Base-by-base conservation (phyloP, 176 grass and related monocot genomes). In the Hsuehochloa calcarea region DNA sequence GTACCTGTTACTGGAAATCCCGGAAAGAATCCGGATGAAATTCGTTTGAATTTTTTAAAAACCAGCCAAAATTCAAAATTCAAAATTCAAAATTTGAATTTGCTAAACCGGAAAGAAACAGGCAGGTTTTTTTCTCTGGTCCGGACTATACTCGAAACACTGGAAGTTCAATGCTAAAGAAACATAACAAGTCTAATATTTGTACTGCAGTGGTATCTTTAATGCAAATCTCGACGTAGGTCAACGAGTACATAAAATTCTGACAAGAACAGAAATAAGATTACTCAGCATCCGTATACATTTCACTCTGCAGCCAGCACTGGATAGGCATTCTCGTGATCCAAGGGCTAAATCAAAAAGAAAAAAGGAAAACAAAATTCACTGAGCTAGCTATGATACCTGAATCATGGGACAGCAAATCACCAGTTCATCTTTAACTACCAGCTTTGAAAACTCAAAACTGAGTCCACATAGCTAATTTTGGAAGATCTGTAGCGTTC, bases 321-420 rank as follows among this genome's bases (percentile, higher is more conserved):
- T 71, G 51, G 3, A 81, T 85, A 85, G 74, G 70, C 70, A 72
- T 58, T 38, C 37, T 74, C 46, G 37, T 82, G 72, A 62, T 72
- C 65, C 64, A 37, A 45, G 34, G 45, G 83, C 70, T 77, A 70
- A 86, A 63, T 17, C 7, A 20, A 47, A 82, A 72, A 72, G 3
- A 3, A 56, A 8, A 81, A 38, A 20, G 34, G 43, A 15, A 22
- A 49, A 68, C 13, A 52, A 44, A 86, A 86, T 41, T 75, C 56
- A 86, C 72, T 65, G 84, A 78, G 72, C 79, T 82, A 90, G 65
- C 78, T 90, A 86, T 78, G 69, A 59, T 86, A 82, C 72, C 73
- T 55, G 74, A 82, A 90, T 65, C 72, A 70, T 90, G 68, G 47
- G 79, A 63, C 71, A 90, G 77, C 72, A 38, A 55, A 82, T 82